Conservation (phyloP, 1,139 yeast genomes). For the Yamadazyma blattariae region DNA sequence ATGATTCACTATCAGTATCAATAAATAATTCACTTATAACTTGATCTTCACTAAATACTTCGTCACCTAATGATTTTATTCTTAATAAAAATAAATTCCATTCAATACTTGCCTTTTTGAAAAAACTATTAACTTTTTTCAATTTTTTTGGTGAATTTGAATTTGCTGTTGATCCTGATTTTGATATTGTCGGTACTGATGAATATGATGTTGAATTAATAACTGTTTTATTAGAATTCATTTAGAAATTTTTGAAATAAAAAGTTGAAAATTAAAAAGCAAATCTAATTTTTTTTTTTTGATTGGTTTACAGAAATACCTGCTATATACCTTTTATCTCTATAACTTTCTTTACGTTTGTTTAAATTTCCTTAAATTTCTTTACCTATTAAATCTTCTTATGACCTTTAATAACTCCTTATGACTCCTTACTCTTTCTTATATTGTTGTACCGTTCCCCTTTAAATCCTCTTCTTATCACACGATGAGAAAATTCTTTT, state of each 20-base stretch:
- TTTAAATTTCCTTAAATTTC: no score
- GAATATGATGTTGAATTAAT: conserved; percentile 4
- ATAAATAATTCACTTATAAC: conserved; percentile 42
- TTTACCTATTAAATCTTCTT: no score
- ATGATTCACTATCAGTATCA: conserved; percentile 26
- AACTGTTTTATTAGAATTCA: conserved; percentile 3
- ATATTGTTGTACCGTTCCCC: no score
- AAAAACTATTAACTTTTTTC: conserved; percentile 18
- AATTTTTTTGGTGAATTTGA: conserved; percentile 8
- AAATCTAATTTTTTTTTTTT: no score
- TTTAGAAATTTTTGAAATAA: no score
- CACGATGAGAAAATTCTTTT: neutral
- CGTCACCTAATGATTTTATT: conserved; percentile 40
- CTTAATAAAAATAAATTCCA: conserved; percentile 31
- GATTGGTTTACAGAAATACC: no score
- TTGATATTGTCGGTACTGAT: conserved; percentile 4
- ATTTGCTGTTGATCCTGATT: neutral
- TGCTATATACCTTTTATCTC: no score
- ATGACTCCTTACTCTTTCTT: no score
- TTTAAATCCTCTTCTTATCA: no score
- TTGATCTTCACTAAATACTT: conserved; percentile 40
- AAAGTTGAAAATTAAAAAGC: no score
- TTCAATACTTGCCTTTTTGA: conserved; percentile 34
- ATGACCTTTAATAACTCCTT: no score
- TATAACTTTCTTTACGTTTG: no score